Conservation (phyloP, 352 stramenopile genomes). For the Phytophthora pseudosyringae region DNA sequence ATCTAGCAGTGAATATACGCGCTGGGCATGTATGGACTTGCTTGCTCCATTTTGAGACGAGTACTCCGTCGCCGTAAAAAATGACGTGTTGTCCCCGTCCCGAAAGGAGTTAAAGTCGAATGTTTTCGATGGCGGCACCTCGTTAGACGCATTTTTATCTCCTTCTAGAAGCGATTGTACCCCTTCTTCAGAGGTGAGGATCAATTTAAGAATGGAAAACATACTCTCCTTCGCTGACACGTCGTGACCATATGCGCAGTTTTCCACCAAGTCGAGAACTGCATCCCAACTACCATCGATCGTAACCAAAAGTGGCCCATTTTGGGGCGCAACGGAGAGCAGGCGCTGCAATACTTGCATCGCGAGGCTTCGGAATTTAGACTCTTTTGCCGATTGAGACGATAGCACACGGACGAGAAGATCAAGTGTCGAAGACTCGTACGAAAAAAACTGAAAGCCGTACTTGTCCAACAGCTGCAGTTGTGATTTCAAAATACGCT, state of each 20-base stretch:
- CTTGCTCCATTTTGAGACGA: constrained; percentile 41
- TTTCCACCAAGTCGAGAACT: constrained; percentile 57
- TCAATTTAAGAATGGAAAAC: constrained; percentile 58
- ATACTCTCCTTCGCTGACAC: constrained; percentile 56
- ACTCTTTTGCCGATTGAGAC: constrained; percentile 19
- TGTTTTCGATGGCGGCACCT: constrained; percentile 26
- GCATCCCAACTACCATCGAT: constrained; percentile 57
- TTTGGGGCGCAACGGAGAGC: constrained; percentile 54
- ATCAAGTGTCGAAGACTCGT: constrained; percentile 69
- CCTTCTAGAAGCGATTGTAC: constrained; percentile 47
- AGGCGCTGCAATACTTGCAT: constrained; percentile 50
- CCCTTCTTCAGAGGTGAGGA: constrained; percentile 57
- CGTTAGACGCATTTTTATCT: constrained; percentile 1
- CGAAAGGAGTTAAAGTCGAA: constrained; percentile 47
- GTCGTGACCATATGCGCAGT: constrained; percentile 46
- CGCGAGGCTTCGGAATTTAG: constrained; percentile 35
- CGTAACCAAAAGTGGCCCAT: constrained; percentile 47
- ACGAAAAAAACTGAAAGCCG: constrained; percentile 82
- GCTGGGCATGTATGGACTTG: constrained; percentile 46
- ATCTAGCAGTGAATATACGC: constrained; percentile 69
- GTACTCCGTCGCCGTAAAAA: constrained; percentile 65
- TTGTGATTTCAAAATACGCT: constrained; percentile 74
- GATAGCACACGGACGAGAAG: constrained; percentile 48
- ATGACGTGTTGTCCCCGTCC: constrained; percentile 57
- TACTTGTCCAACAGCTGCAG: constrained; percentile 75